Base-by-base conservation (phyloP, 1,284 basidiomycete genomes). In the Amylostereum areolatum region DNA sequence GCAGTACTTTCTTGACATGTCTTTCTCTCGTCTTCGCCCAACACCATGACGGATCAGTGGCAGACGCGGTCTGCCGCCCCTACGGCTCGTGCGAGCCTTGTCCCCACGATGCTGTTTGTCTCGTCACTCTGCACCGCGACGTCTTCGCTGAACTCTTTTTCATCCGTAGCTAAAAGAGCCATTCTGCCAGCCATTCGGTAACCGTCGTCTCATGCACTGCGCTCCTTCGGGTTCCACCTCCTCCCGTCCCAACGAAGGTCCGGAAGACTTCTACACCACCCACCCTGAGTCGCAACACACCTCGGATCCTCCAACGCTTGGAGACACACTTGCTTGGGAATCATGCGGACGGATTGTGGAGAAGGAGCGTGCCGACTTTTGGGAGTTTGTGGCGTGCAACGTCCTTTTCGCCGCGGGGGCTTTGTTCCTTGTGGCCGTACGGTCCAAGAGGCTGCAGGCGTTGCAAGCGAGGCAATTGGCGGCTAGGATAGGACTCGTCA, bases 151-250 rank as follows among this genome's bases (percentile, higher is more conserved):
- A 49, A 7, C 30, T 48, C 36, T 4, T 45, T 30, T 31, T 31
- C 42, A 32, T 39, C 46, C 42, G 9, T 57, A 94, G 92, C 73
- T 89, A 27, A 70, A 83, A 57, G 80, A 93, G 70, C 91, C 92
- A 1, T 95, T 89, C 66, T 96, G 92, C 66, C 81, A 89, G 61
- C 92, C 92, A 5, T 95, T 92, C 61, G 92, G 92, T 40, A 94
- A 93, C 66, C 80, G 92, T 33, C 80, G 88, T 18, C 75, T 92
- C 33, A 76, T 94, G 69, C 91, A 92, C 63, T 95, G 92, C 55
- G 64, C 55, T 36, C 32, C 56, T 47, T 31, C 45, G 40, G 46
- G 51, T 36, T 45, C 57, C 53, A 53, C 46, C 54, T 48, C 62
- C 49, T 28, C 50, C 37, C 28, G 55, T 48, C 24, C 59, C 51